A percentile compares a stretch with the other conserved stretches of the same genome.
Conservation (phyloP, 208 protist species). For the Endotrypanum monterogeii region DNA sequence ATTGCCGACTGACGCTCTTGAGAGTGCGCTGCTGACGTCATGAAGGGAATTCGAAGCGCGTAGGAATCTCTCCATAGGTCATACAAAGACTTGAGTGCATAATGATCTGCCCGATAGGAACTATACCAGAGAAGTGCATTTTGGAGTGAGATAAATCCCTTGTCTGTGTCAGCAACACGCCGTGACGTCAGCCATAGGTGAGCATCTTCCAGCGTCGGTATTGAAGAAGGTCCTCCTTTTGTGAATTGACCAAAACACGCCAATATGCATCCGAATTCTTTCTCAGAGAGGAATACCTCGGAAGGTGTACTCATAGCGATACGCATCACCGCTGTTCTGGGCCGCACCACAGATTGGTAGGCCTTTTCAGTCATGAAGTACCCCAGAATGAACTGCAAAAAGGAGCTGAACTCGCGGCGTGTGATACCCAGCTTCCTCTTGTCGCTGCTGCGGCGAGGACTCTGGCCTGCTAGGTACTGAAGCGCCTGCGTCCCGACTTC, state of each 20-base stretch:
- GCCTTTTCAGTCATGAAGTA: constrained; percentile 28
- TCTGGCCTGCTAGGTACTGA: constrained; percentile 13
- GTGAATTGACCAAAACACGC: constrained; percentile 27
- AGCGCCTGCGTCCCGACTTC: constrained; percentile 24
- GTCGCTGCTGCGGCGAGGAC: constrained; percentile 9
- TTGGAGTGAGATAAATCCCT: constrained; percentile 30
- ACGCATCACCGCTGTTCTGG: background rate
- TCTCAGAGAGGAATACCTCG: constrained; percentile 26
- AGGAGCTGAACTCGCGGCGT: constrained; percentile 34
- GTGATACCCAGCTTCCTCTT: constrained; percentile 12
- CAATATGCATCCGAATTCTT: constrained; percentile 15
- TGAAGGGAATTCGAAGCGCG: constrained; percentile 28
- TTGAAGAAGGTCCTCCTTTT: constrained; percentile 9
- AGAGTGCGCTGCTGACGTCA: constrained; percentile 18
- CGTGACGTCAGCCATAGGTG: constrained; percentile 23
- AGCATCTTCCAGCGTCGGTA: constrained; percentile 15
- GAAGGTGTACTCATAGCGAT: background rate
- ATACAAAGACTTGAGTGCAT: constrained; percentile 29
- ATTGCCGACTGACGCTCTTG: constrained; percentile 18
- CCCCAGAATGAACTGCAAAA: constrained; percentile 38
- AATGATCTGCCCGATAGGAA: constrained; percentile 24
- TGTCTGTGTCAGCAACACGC: constrained; percentile 7
- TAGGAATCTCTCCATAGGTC: constrained; percentile 33
- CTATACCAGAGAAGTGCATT: constrained; percentile 39
- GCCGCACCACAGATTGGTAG: constrained; percentile 18